Evolutionary conservation across 2,329 filamentous ascomycete genomes (phyloP).

Genomic region (Penicillium sp.): DNA sequence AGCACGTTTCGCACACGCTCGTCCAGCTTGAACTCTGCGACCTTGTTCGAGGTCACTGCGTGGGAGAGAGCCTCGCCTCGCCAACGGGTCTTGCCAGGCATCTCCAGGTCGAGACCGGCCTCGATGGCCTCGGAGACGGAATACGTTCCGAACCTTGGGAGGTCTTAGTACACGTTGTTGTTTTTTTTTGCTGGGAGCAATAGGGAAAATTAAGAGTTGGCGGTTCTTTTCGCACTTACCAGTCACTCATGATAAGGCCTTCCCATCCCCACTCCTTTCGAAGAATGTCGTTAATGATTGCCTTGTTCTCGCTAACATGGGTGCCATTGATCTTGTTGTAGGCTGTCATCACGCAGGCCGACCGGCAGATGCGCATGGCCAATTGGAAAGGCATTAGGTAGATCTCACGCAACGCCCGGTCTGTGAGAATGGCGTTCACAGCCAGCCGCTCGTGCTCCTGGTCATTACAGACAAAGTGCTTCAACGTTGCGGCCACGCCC

Average conservation of each 20-base stretch:
- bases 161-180: not conserved
- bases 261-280: conserved; percentile 45
- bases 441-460: conserved; percentile 43
- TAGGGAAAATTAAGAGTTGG: not conserved
- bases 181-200: not conserved
- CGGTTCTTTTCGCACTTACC: conserved; percentile 22
- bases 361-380: conserved; percentile 51
- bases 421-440: conserved; percentile 39
- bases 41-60: conserved; percentile 51
- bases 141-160: conserved; percentile 41
- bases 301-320: conserved; percentile 40
- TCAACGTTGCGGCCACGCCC: conserved; percentile 70
- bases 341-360: conserved; percentile 53
- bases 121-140: conserved; percentile 41
- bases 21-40: conserved; percentile 51
- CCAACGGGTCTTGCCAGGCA: conserved; percentile 43
- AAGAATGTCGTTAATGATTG: conserved; percentile 39
- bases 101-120: conserved; percentile 44
- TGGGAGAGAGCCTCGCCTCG: conserved; percentile 37
- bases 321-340: conserved; percentile 54
- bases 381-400: conserved; percentile 61
- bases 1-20: conserved; percentile 54
- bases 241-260: conserved; percentile 44
- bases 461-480: conserved; percentile 52
- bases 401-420: conserved; percentile 56